Evolutionary conservation across 2,329 filamentous ascomycete genomes (phyloP), one percentile per base, ranked within the genome.

Genomic region (Gnomoniopsis smithogilvyi): DNA sequence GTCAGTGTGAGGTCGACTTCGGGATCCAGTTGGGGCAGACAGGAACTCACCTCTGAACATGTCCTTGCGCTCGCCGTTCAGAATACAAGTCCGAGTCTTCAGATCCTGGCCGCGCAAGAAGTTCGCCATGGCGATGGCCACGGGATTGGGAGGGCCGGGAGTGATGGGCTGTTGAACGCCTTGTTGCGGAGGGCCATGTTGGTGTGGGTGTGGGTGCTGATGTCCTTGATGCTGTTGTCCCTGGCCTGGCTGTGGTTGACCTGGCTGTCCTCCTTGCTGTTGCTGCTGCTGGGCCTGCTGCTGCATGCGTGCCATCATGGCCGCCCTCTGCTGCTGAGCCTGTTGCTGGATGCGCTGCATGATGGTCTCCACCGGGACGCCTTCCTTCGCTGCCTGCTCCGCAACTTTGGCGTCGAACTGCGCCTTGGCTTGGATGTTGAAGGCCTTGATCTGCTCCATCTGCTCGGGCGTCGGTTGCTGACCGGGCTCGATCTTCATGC

Each of bases 21-120:
- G 60, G 69, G 61, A 47, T 10, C 26, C 6, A 12, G 52, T 8
- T 3, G 15, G 41, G n/a, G 36, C n/a, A 51, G 21, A 36, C 3
- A 47, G 53, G 33, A 22, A 62, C 70, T 52, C 79, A 94, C 92
- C 92, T 82, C 89, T 90, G 76, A 99, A 98, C 91, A 99, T 96
- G 65, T 99, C 94, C 77, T 96, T 98, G 69, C 95, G 86, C 81
- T 97, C 93, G 68, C 95, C 95, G 65, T 97, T 93, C 65, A 98
- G 84, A 64, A 99, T 96, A 72, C 91, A 94, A 19, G 93, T 97
- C 64, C 95, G 83, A 19, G 85, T 82, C 82, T 99, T 99, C 64
- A 99, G 78, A 61, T 95, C 85, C 76, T 97, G 93, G 60, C 83
- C 75, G 66, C 87, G 87, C 61, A 99, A 78, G 76, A 96, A 99